Percentiles rank a stretch among this genome's conserved stretches.
These are phyloP conservation scores for Leccinum angustisporum DNA, from an alignment of 1,284 basidiomycete genomes.

Conservation along the genomic window DNA sequence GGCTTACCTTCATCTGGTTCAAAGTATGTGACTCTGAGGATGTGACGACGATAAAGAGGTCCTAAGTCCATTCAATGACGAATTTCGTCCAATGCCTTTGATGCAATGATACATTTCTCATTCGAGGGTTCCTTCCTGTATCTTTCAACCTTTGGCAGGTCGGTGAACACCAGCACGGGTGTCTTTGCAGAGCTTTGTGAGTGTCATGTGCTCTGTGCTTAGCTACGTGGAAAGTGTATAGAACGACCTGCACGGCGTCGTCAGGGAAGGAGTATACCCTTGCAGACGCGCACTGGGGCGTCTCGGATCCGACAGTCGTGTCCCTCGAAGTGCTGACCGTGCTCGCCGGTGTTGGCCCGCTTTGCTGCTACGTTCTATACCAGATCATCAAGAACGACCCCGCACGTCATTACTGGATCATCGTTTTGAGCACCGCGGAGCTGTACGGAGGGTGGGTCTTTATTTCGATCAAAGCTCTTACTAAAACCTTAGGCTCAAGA, in stretches of 20 bases:
- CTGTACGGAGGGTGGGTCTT: conserved; percentile 68
- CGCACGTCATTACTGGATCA: conserved; percentile 76
- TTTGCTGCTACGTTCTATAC: conserved; percentile 69
- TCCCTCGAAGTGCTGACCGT: conserved; percentile 82
- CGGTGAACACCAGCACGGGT: conserved; percentile 68
- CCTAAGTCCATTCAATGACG: background rate
- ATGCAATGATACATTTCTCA: conserved; percentile 75
- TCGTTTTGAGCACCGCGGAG: conserved; percentile 73
- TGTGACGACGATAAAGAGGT: background rate
- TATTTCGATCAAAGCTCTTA: background rate
- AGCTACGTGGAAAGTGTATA: background rate
- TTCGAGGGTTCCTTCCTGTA: conserved; percentile 80
- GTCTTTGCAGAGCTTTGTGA: conserved; percentile 75
- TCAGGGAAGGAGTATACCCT: conserved; percentile 67
- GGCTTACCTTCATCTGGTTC: conserved; percentile 71
- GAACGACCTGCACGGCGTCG: background rate
- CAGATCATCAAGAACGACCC: conserved; percentile 64
- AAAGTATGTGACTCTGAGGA: conserved; percentile 38
- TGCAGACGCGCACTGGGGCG: conserved; percentile 79
- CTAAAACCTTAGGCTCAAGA: background rate
- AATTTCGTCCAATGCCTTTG: conserved; percentile 54
- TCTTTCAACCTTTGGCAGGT: conserved; percentile 68
- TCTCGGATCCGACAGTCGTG: conserved; percentile 74
- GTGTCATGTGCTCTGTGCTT: conserved; percentile 23
- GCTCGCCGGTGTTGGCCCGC: conserved; percentile 62